Evolutionary conservation across 768 basidiomycete species (phyloP).

Genomic region (Termitomyces sp.): DNA sequence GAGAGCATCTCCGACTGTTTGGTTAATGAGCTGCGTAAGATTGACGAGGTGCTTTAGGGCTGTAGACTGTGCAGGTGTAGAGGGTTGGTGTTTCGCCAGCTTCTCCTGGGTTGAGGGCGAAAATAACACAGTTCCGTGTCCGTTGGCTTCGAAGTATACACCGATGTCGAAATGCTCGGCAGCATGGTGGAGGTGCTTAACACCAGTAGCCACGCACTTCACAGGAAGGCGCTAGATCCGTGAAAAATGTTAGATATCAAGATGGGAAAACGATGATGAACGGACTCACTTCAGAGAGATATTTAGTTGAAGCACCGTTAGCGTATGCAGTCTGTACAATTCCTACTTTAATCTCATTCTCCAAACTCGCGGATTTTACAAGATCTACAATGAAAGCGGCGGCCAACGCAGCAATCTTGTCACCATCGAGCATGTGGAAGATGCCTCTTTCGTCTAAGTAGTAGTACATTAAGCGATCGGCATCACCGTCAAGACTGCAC

Average conservation of each 20-base stretch:
- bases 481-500: slow-evolving; percentile 96
- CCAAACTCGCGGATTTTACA: slow-evolving; percentile 81
- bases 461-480: slow-evolving; percentile 95
- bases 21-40: slow-evolving; percentile 87
- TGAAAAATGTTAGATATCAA: neutral
- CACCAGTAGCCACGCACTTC: slow-evolving; percentile 92
- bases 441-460: slow-evolving; percentile 75
- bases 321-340: slow-evolving; percentile 99
- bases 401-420: slow-evolving; percentile 94
- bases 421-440: slow-evolving; percentile 95
- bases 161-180: slow-evolving; percentile 92
- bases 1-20: slow-evolving; percentile 96
- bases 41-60: slow-evolving; percentile 76
- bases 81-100: slow-evolving; percentile 64
- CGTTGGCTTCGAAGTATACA: slow-evolving; percentile 99
- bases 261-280: neutral
- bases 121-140: slow-evolving; percentile 96
- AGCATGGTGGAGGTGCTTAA: slow-evolving; percentile 97
- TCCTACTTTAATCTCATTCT: slow-evolving; percentile 77
- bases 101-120: slow-evolving; percentile 68
- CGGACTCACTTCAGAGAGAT: slow-evolving; percentile 68
- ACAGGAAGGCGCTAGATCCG: slow-evolving; percentile 80
- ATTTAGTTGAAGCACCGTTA: slow-evolving; percentile 95
- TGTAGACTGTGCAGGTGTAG: slow-evolving; percentile 79
- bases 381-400: slow-evolving; percentile 92